Base-by-base conservation (phyloP, 2,329 filamentous ascomycete species). In the Fusarium dimerum region DNA sequence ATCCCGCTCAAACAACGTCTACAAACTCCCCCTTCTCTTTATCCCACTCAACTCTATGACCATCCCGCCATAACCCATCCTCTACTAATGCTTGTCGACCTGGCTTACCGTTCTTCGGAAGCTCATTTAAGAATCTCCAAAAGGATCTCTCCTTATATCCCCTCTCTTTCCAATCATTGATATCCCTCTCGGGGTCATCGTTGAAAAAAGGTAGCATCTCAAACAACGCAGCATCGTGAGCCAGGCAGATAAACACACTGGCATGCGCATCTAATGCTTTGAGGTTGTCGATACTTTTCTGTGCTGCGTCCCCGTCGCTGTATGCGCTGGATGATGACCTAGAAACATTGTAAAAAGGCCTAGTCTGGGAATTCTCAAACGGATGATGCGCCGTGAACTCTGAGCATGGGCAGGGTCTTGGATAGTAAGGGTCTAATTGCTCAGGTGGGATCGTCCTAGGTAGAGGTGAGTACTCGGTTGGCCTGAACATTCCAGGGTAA, bases 401-500 rank as follows among this genome's bases (percentile, higher is more conserved):
- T 2, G 45, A 47, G 39, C 45, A 47, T 4, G 45, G 45, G 20
- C 45, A 47, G 9, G 45, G 45, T 18, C 20, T 20, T 6, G 45
- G 45, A 18, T 47, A 47, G 32, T 47, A 47, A 15, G 13, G 11
- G 32, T 47, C 45, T 3, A 41, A n/a, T 6, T 36, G 38, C 45
- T 11, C 17, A 12, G 11, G 29, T 18, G 12, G 41, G 40, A 36
- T 45, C 32, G 7, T 45, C 13, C 9, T 7, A 12, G 32, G 32
- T 36, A 36, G 8, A 11, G 48, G 48, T 8, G 42, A 15, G n/a
- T 41, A 45, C 1, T 40, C 13, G 3, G 43, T 45, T 5, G 48
- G 48, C 9, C 48, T 38, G 30, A 74, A 62, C 47, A 68, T 63
- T 36, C 74, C 73, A 3, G 64, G 60, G 50, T 72, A 73, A 58